Conservation (phyloP, 768 basidiomycete genomes). For the Lactarius hatsudake region DNA sequence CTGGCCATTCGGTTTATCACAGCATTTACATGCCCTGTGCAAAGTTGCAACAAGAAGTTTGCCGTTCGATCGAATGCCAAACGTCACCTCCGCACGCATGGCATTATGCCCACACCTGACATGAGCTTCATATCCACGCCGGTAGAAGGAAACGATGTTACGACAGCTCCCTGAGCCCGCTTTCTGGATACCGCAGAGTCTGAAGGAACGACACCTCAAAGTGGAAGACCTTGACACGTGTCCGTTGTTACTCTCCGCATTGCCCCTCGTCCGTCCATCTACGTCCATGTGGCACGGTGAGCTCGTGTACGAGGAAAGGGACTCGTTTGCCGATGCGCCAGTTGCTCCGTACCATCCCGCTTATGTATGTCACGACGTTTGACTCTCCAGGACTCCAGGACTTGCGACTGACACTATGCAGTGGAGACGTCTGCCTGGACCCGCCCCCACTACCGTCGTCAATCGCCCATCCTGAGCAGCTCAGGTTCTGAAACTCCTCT, state of each 20-base stretch:
- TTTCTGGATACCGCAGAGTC: slow-evolving; percentile 44
- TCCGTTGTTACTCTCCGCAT: slow-evolving; percentile 38
- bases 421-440: slow-evolving; percentile 40
- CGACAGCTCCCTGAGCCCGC: slow-evolving; percentile 28
- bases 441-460: slow-evolving; percentile 30
- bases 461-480: slow-evolving; percentile 3
- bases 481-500: slow-evolving; percentile 2
- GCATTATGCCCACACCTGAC: slow-evolving; percentile 49
- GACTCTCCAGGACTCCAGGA: background rate
- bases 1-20: background rate
- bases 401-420: slow-evolving; percentile 23
- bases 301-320: slow-evolving; percentile 37
- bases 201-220: slow-evolving; percentile 32
- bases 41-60: slow-evolving; percentile 63
- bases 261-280: slow-evolving; percentile 38
- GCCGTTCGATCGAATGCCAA: slow-evolving; percentile 80
- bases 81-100: slow-evolving; percentile 75
- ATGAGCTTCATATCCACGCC: slow-evolving; percentile 43
- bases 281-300: slow-evolving; percentile 33
- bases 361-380: slow-evolving; percentile 31
- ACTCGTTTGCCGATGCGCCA: slow-evolving; percentile 34
- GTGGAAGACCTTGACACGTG: slow-evolving; percentile 32
- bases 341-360: slow-evolving; percentile 37
- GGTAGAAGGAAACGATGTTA: slow-evolving; percentile 37
- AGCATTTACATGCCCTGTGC: slow-evolving; percentile 52